These are phyloP conservation scores for Dioscorea alata DNA, from an alignment of 106 monocot genomes.

Conservation along the genomic window DNA sequence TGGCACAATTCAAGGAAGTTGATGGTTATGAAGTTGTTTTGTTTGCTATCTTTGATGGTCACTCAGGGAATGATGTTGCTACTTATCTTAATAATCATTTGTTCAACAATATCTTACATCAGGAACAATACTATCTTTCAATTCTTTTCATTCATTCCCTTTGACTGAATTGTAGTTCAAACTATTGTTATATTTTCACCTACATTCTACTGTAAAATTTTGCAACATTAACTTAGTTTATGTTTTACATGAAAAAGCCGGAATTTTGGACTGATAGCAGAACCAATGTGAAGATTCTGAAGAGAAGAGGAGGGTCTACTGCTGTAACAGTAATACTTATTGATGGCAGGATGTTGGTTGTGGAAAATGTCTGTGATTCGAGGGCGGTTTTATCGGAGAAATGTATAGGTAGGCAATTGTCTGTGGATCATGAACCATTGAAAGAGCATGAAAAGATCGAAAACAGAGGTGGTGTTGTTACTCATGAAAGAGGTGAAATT, in stretches of 20 bases:
- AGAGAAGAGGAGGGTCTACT: slow-evolving; percentile 22
- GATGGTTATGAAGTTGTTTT: slow-evolving; percentile 16
- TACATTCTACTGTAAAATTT: too few relatives aligned
- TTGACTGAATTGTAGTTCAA: too few relatives aligned
- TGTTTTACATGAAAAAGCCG: background rate
- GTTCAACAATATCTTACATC: slow-evolving; percentile 19
- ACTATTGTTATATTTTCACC: background rate
- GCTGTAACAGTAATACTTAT: slow-evolving; percentile 12
- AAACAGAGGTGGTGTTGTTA: background rate
- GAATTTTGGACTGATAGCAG: slow-evolving; percentile 12
- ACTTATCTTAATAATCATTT: slow-evolving; percentile 9
- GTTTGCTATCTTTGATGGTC: slow-evolving; percentile 27
- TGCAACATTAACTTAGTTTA: too few relatives aligned
- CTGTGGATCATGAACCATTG: slow-evolving; percentile 19
- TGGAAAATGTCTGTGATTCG: too few relatives aligned
- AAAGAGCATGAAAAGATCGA: slow-evolving; percentile 16
- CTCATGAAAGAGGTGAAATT: background rate
- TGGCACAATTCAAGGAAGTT: slow-evolving; percentile 11
- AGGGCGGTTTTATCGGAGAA: slow-evolving; percentile 17
- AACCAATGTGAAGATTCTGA: slow-evolving; percentile 13
- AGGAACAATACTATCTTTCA: background rate
- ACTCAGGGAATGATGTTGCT: slow-evolving; percentile 4
- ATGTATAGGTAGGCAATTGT: slow-evolving; percentile 9
- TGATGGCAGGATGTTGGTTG: slow-evolving; percentile 15
- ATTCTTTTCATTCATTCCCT: background rate